Evolutionary conservation across 2,329 filamentous ascomycete genomes (phyloP).

Genomic region (Microdochium nivale): DNA sequence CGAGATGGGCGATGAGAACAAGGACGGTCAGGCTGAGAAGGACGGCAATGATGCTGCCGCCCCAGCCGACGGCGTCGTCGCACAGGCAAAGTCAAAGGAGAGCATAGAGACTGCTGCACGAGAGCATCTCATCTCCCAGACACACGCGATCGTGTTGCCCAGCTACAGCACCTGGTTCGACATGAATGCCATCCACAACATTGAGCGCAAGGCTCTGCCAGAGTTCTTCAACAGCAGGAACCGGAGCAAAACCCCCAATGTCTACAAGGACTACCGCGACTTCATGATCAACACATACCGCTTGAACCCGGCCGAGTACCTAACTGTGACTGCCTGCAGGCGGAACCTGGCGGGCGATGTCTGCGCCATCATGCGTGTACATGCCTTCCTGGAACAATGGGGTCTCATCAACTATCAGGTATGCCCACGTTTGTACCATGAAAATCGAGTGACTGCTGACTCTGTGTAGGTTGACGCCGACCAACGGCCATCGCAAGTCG

Average conservation of each 20-base stretch:
- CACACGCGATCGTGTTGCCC: constrained; percentile 89
- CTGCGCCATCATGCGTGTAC: constrained; percentile 97
- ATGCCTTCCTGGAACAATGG: constrained; percentile 97
- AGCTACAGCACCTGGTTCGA: constrained; percentile 99
- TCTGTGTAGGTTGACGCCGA: constrained; percentile 78
- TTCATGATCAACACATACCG: constrained; percentile 99
- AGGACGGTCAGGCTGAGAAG: constrained; percentile 34
- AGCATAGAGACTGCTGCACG: constrained; percentile 78
- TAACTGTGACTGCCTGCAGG: constrained; percentile 93
- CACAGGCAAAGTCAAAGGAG: constrained; percentile 66
- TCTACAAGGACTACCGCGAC: constrained; percentile 98
- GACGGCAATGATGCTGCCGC: constrained; percentile 35
- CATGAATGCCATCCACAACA: constrained; percentile 84
- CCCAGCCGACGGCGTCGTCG: constrained; percentile 37
- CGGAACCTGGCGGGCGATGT: constrained; percentile 95
- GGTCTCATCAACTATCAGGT: constrained; percentile 99
- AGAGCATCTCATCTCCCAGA: constrained; percentile 86
- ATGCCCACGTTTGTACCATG: constrained; percentile 15
- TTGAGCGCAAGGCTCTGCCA: constrained; percentile 89
- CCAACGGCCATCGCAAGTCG: constrained; percentile 88
- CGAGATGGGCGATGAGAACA: constrained; percentile 65
- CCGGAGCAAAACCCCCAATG: constrained; percentile 91
- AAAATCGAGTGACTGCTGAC: constrained; percentile 14
- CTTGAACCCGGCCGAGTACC: constrained; percentile 88
- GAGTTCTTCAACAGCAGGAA: constrained; percentile 99